These are phyloP conservation scores for Artemisia tridentata DNA, from an alignment of 129 eudicot species.

Conservation along the genomic window DNA sequence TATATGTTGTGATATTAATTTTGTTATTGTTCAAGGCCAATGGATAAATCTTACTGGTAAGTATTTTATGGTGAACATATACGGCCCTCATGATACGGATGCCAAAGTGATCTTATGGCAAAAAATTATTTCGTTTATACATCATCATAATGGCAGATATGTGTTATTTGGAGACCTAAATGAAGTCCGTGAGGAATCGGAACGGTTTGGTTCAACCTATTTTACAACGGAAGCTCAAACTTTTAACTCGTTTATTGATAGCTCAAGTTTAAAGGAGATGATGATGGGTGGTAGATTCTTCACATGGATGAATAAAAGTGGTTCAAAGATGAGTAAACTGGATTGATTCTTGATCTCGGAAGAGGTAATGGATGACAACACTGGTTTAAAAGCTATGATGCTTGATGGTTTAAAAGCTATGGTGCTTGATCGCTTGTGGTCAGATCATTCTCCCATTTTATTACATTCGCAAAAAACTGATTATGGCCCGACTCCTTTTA, in stretches of 20 bases:
- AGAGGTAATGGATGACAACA: neutral
- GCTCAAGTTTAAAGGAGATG: neutral
- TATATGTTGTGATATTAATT: too few species aligned
- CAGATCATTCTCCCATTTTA: neutral
- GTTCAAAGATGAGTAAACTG: neutral
- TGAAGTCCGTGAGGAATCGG: neutral
- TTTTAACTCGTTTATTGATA: neutral
- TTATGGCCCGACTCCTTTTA: neutral
- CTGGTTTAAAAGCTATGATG: neutral
- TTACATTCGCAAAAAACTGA: neutral
- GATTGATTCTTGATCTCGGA: neutral
- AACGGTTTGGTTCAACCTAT: neutral
- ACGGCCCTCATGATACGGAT: too few species aligned
- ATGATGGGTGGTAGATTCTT: neutral
- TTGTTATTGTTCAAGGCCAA: too few species aligned
- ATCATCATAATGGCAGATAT: neutral
- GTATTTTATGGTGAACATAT: too few species aligned
- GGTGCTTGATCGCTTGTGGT: neutral
- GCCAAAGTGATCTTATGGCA: too few species aligned
- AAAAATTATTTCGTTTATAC: too few species aligned
- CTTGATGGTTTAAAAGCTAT: neutral
- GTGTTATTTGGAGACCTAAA: neutral
- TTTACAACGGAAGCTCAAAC: neutral
- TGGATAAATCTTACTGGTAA: too few species aligned
- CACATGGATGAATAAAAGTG: neutral